phyloP scores from a whole-genome alignment of 176 grass and related monocot genomes.

The Bromus sterilis region DNA sequence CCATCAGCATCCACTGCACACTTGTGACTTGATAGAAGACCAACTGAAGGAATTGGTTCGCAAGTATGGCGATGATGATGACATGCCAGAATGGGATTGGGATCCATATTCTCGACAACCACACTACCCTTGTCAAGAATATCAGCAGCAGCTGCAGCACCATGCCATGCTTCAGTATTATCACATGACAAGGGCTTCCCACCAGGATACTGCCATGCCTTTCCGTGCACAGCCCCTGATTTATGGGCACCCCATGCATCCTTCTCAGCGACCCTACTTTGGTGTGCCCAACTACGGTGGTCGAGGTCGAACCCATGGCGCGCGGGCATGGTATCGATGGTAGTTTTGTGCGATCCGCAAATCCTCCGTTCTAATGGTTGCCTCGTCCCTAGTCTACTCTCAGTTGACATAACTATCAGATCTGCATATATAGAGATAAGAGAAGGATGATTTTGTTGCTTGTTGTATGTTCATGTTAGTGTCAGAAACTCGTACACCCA shows the following conservation, averaged over 20 bases:
- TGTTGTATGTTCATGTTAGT: background rate
- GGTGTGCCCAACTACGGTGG: background rate
- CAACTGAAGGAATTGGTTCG: conserved; percentile 38
- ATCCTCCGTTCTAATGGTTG: background rate
- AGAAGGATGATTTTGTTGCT: background rate
- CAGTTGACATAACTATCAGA: background rate
- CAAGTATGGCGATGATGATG: conserved; percentile 37
- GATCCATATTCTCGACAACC: conserved; percentile 6
- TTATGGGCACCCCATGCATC: background rate
- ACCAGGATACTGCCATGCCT: background rate
- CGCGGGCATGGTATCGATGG: background rate
- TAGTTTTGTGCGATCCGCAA: background rate
- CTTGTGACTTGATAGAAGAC: background rate
- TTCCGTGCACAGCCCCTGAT: background rate
- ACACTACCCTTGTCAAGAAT: background rate
- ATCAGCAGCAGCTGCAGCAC: background rate
- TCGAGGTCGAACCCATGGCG: background rate
- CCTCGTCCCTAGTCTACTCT: background rate
- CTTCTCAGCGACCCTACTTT: background rate
- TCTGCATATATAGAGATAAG: background rate
- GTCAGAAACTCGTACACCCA: background rate
- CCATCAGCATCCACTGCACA: background rate
- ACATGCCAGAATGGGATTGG: conserved; percentile 52
- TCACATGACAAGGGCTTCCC: background rate
- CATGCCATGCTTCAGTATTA: conserved; percentile 7